Base-by-base conservation (phyloP, 306 rosid species). In the Cucurbita pepo region DNA sequence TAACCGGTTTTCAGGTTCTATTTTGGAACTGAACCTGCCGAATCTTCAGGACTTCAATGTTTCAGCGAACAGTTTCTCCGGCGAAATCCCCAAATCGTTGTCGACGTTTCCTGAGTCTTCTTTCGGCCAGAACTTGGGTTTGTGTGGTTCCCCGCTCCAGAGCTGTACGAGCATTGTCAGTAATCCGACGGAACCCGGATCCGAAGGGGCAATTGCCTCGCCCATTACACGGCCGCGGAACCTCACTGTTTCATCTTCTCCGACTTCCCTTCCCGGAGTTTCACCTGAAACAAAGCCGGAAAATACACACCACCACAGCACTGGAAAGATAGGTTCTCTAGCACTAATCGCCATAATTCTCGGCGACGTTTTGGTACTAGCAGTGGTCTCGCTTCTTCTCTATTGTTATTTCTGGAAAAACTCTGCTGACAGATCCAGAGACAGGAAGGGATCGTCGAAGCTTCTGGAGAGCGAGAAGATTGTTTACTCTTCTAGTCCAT, bases 401-500 rank as follows among this genome's bases (percentile, higher is more conserved):
- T 92, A 86, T 81, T 90, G 89, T 76, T 88, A 84, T 83, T 89
- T 87, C 78, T 83, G 88, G 88, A 65, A 84, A 15, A 85, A 71
- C 73, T 82, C 77, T 37, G 25, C 80, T 0, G 67, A 66, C 4
- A 90, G 84, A 67, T 40, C 77, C 80, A 76, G 84, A 45, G 82
- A 82, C 0, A 84, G 85, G 4, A 90, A 76, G 65, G 62, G 83
- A 18, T 81, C 90, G 10, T 81, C 90, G 10, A 92, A 86, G 80
- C 85, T 89, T 3, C 72, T 82, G 0, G 88, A 86, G 40, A 81
- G 78, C 5, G 97, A 94, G 77, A 94, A 91, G 83, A 83, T 90
- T 0, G 87, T 83, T 4, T 94, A 86, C 79, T 90, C 98, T 0
- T 90, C 98, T 16, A 93, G 97, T 77, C 97, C 98, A 0, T 93